A percentile compares a stretch with the other conserved stretches of the same genome.
These are phyloP conservation scores for Strobilomyces confusus DNA, from an alignment of 768 basidiomycete genomes.

Conservation along the genomic window DNA sequence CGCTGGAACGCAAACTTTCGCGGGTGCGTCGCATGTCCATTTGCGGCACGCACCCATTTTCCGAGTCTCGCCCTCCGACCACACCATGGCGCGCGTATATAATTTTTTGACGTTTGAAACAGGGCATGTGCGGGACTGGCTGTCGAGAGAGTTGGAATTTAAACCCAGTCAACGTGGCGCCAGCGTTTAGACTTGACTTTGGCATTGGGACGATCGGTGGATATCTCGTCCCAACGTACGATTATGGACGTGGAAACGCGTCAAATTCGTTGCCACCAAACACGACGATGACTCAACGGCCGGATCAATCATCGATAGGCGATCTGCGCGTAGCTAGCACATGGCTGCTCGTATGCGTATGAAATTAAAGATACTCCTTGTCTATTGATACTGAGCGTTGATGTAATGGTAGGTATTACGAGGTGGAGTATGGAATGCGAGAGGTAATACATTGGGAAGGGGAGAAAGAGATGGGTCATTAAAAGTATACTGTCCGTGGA, in stretches of 20 bases:
- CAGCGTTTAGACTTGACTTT: slow-evolving; percentile 22
- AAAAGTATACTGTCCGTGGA: slow-evolving; percentile 18
- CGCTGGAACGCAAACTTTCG: slow-evolving; percentile 19
- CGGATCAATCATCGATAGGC: slow-evolving; percentile 18
- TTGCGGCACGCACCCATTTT: background rate
- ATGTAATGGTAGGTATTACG: slow-evolving; percentile 25
- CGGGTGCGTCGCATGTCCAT: slow-evolving; percentile 16
- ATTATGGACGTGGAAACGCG: slow-evolving; percentile 16
- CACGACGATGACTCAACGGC: slow-evolving; percentile 1
- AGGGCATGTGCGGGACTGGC: slow-evolving; percentile 12
- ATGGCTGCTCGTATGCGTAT: slow-evolving; percentile 1
- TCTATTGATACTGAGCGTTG: slow-evolving; percentile 15
- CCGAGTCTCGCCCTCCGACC: slow-evolving; percentile 8
- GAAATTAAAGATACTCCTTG: slow-evolving; percentile 17
- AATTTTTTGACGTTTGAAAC: slow-evolving; percentile 15
- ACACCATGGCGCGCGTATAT: slow-evolving; percentile 18
- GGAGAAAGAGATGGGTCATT: slow-evolving; percentile 12
- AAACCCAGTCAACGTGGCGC: slow-evolving; percentile 20
- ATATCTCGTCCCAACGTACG: background rate
- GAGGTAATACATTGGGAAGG: slow-evolving; percentile 17
- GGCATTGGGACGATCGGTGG: slow-evolving; percentile 12
- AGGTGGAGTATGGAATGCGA: slow-evolving; percentile 17
- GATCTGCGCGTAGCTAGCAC: slow-evolving; percentile 10
- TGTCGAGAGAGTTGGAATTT: slow-evolving; percentile 3
- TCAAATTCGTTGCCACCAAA: slow-evolving; percentile 17